Evolutionary conservation across 2,329 filamentous ascomycete genomes (phyloP).

Genomic region (Sclerotinia subarctica): DNA sequence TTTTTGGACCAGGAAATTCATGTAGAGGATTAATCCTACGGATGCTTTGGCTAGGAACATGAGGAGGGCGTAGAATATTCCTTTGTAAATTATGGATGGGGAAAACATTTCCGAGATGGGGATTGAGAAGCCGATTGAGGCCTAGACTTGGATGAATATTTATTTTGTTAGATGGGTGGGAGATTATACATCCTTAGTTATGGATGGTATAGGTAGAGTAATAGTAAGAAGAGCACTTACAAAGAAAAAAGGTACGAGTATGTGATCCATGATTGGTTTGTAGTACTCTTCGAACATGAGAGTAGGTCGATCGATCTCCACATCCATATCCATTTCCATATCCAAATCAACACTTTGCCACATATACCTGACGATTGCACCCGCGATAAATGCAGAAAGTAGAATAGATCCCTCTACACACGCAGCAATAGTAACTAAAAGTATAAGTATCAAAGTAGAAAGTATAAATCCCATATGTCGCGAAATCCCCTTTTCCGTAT

Average conservation of each 20-base stretch:
- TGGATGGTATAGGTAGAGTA: not conserved
- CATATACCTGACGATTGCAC: slow-evolving; percentile 12
- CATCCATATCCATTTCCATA: not conserved
- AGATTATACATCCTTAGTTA: fast-evolving
- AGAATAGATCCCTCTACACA: slow-evolving; percentile 15
- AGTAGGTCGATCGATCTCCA: slow-evolving; percentile 10
- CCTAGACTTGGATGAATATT: not conserved
- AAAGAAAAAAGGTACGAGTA: slow-evolving; percentile 60
- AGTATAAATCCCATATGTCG: slow-evolving; percentile 9
- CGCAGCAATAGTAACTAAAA: slow-evolving; percentile 11
- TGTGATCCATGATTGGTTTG: slow-evolving; percentile 37
- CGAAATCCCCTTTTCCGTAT: not conserved
- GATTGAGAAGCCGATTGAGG: slow-evolving; percentile 19
- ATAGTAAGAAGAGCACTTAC: slow-evolving; percentile 42
- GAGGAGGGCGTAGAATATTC: slow-evolving; percentile 44
- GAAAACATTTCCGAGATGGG: slow-evolving; percentile 14
- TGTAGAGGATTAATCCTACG: slow-evolving; percentile 46
- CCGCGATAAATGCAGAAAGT: slow-evolving; percentile 15
- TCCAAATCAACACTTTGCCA: not conserved
- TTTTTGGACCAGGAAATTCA: slow-evolving; percentile 22
- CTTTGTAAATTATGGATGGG: slow-evolving; percentile 62
- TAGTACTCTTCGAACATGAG: slow-evolving; percentile 36
- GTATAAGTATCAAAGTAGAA: slow-evolving; percentile 1
- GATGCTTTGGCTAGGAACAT: slow-evolving; percentile 42
- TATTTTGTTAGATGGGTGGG: not conserved